Evolutionary conservation across 306 rosid species (phyloP).

Genomic region (Lagenaria siceraria): DNA sequence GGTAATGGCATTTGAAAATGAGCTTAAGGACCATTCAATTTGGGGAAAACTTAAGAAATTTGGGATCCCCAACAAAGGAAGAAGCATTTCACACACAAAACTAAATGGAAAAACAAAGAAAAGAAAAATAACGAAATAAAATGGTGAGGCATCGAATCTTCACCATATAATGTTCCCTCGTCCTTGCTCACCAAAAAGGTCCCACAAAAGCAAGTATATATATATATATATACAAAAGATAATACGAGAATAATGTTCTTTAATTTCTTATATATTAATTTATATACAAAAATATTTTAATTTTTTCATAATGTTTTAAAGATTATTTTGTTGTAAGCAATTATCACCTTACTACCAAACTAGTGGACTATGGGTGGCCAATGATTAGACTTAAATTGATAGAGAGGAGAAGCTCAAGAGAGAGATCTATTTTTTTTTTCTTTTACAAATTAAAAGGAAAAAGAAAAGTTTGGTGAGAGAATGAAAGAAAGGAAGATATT

Average conservation of each 20-base stretch:
- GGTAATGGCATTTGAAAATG: too few relatives aligned
- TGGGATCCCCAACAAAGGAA: background rate
- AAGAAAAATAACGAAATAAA: background rate
- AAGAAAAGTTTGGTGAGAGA: background rate
- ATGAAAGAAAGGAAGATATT: background rate
- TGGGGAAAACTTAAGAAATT: too few relatives aligned
- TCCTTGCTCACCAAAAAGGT: background rate
- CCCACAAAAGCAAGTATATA: background rate
- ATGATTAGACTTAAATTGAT: background rate
- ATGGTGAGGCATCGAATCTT: background rate
- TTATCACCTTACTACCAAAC: background rate
- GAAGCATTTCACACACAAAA: background rate
- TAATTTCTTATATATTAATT: background rate
- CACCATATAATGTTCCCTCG: background rate
- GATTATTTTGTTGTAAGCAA: background rate
- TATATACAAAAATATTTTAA: background rate
- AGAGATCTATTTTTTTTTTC: background rate
- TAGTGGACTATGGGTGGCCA: background rate
- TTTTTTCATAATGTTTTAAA: background rate
- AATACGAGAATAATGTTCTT: background rate
- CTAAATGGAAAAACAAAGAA: background rate
- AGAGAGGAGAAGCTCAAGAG: background rate
- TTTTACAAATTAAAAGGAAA: background rate
- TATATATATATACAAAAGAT: background rate
- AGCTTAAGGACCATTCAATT: too few relatives aligned